Base-by-base conservation (phyloP, 805 yeast species). In the Candida palmyrensis region DNA sequence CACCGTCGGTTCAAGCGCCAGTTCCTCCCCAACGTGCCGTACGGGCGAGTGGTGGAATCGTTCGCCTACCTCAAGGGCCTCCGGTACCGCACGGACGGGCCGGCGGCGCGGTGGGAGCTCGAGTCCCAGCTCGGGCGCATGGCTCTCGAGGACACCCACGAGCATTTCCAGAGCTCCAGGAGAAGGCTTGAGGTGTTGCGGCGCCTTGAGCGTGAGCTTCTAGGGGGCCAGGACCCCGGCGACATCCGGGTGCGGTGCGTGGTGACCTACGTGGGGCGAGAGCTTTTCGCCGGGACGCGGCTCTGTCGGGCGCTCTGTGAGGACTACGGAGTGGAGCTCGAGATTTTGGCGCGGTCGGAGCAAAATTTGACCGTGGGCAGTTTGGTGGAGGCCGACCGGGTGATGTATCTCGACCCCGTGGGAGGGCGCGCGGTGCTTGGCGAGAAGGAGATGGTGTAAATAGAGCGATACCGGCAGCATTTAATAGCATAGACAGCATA, bases 241-340 rank as follows among this genome's bases (percentile, higher is more conserved):
- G 13, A 21, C 12, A 18, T n/a, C 8, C n/a, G 5, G 13, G 14
- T 26, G 18, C 18, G 22, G 35, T 18, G 18, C 11, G 11, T 21
- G 9, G 20, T 26, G 11, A 22, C 25, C 6, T 18, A 20, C 16
- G 18, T 18, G 3, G 27, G 30, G 7, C 14, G 12, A 15, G 11
- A 12, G 23, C 5, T 18, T 11, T 6, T 18, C 3, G 18, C 18
- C 14, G 18, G 12, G n/a, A 30, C 37, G 4, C 49, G 43, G 2
- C 28, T 69, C 1, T 61, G 61, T n/a, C 53, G 52, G 25, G 80
- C 66, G 0, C 73, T 59, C 45, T 75, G 82, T 40, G 42, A 51
- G 32, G 75, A 73, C 19, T 48, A 71, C 20, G 71, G 63, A 15
- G 43, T 70, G 9, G 73, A 66, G 34, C 72, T 75, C 14, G 72